Evolutionary conservation across 2,329 filamentous ascomycete species (phyloP).

Genomic region (Fusarium nelsonii): DNA sequence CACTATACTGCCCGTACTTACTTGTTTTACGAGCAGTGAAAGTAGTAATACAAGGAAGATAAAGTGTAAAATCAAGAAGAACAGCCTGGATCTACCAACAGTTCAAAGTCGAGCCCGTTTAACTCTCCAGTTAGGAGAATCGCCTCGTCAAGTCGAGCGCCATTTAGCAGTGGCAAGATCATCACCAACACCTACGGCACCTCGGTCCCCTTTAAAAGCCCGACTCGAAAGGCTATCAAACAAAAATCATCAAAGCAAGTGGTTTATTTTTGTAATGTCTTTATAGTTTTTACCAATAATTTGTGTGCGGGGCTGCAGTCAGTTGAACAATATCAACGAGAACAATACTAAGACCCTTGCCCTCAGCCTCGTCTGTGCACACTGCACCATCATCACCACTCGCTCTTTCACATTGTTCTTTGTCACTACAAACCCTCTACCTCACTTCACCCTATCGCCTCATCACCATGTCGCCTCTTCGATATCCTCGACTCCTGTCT

Average conservation of each 20-base stretch:
- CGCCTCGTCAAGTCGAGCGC: background rate
- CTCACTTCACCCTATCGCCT: background rate
- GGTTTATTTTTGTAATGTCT: background rate
- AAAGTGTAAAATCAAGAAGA: background rate
- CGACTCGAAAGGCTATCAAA: background rate
- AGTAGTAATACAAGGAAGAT: no score
- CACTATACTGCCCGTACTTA: no score
- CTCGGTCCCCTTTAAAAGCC: background rate
- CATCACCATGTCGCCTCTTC: constrained; percentile 1
- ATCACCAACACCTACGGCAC: background rate
- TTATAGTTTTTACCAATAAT: background rate
- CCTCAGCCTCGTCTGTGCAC: constrained; percentile 33
- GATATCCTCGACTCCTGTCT: background rate
- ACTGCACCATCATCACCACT: constrained; percentile 12
- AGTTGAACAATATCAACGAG: constrained; percentile 36
- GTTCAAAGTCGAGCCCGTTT: background rate
- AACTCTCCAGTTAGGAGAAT: no score
- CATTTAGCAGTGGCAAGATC: constrained; percentile 4
- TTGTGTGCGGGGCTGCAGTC: constrained; percentile 2
- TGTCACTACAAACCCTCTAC: constrained; percentile 26
- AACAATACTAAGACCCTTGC: constrained; percentile 36
- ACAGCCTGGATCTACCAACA: background rate
- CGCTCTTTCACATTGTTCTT: constrained; percentile 40
- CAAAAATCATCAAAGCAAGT: background rate
- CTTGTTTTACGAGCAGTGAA: no score